Evolutionary conservation across 2,329 filamentous ascomycete genomes (phyloP).

Genomic region (Calonectria montana): DNA sequence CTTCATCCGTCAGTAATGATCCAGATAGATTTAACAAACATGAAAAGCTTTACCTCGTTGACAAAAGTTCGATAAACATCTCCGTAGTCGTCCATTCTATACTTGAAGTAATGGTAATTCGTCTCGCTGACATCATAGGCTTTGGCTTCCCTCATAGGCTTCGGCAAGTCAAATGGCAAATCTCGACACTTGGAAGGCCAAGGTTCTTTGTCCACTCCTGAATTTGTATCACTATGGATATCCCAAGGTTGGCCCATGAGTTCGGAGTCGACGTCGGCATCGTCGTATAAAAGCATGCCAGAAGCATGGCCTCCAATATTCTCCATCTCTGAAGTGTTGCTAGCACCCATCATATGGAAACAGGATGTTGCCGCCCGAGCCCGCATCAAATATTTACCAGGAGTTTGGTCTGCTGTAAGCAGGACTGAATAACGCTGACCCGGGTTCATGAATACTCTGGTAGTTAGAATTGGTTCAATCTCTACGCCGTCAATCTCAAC

Average conservation of each 20-base stretch:
- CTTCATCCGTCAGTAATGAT: slow-evolving; percentile 2
- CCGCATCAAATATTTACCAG: slow-evolving; percentile 34
- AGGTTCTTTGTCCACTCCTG: not conserved
- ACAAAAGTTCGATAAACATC: slow-evolving; percentile 14
- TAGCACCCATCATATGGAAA: slow-evolving; percentile 8
- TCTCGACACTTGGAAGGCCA: slow-evolving; percentile 25
- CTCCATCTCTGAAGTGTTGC: not conserved
- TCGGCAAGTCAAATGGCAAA: slow-evolving; percentile 33
- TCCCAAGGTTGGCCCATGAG: slow-evolving; percentile 32
- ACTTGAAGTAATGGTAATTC: slow-evolving; percentile 19
- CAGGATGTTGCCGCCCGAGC: slow-evolving; percentile 22
- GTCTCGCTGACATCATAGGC: slow-evolving; percentile 33
- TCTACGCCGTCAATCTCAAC: slow-evolving; percentile 64
- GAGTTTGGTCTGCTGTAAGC: slow-evolving; percentile 54
- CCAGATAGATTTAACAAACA: not conserved
- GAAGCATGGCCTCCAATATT: slow-evolving; percentile 28
- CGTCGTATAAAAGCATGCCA: slow-evolving; percentile 29
- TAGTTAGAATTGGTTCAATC: slow-evolving; percentile 56
- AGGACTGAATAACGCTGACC: slow-evolving; percentile 63
- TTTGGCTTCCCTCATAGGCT: slow-evolving; percentile 24
- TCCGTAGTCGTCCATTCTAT: not conserved
- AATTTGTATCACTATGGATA: not conserved
- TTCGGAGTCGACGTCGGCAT: slow-evolving; percentile 14
- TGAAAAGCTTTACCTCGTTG: slow-evolving; percentile 6
- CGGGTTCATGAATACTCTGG: slow-evolving; percentile 57